phyloP scores from a whole-genome alignment of 306 rosid species.

The Prunus salicina region DNA sequence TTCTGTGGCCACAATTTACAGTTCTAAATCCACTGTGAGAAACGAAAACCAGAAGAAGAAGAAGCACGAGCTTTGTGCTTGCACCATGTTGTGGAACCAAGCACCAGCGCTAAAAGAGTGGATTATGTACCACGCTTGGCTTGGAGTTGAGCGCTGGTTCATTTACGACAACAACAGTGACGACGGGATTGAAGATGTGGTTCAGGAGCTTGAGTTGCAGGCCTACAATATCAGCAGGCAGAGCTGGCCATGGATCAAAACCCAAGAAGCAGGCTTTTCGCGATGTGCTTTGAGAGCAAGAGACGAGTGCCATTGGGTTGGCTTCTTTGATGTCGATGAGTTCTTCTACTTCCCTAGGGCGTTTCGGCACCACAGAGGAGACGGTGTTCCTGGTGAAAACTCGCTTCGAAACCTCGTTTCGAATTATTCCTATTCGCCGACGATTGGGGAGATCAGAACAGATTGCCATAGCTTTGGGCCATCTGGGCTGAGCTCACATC shows the following conservation, averaged over 20 bases:
- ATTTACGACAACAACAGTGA: constrained; percentile 94
- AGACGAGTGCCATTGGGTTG: constrained; percentile 89
- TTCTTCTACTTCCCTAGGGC: constrained; percentile 67
- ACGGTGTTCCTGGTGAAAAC: constrained; percentile 53
- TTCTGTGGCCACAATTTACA: constrained; percentile 55
- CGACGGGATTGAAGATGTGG: constrained; percentile 60
- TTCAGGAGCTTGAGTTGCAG: constrained; percentile 49
- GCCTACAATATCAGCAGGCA: constrained; percentile 65
- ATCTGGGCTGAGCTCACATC: constrained; percentile 66
- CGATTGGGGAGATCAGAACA: constrained; percentile 76
- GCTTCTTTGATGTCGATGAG: constrained; percentile 94
- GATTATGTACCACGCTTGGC: constrained; percentile 91
- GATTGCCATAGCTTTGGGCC: constrained; percentile 91
- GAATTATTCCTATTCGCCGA: constrained; percentile 41
- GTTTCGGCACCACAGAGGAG: constrained; percentile 26
- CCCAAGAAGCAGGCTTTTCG: constrained; percentile 97
- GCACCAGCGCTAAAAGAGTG: constrained; percentile 76
- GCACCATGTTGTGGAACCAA: constrained; percentile 98
- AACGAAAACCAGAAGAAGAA: background rate
- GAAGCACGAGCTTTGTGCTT: constrained; percentile 67
- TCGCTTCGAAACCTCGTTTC: constrained; percentile 50
- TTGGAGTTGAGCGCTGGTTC: constrained; percentile 91
- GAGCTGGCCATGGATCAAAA: constrained; percentile 95
- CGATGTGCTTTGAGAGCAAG: constrained; percentile 84
- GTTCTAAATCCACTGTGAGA: constrained; percentile 8